Evolutionary conservation across 257 asterid genomes (phyloP).

Genomic region (Solanum gandarillasii): DNA sequence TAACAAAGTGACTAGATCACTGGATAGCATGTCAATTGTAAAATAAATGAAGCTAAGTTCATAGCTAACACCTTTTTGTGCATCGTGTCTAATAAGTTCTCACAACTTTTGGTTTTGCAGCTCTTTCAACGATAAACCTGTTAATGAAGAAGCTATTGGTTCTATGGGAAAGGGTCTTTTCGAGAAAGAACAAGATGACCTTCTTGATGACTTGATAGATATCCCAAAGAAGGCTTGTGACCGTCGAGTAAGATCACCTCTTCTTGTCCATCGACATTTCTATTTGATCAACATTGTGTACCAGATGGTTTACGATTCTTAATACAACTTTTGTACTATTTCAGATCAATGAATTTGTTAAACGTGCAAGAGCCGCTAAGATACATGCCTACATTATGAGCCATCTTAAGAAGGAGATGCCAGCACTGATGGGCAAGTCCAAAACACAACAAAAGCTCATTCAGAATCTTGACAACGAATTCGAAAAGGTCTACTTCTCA

Average conservation of each 20-base stretch:
- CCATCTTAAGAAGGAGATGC: conserved; percentile 94
- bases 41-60: background rate
- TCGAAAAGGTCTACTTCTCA: conserved; percentile 43
- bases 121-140: conserved; percentile 83
- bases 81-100: background rate
- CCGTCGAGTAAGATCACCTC: conserved; percentile 49
- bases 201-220: conserved; percentile 73
- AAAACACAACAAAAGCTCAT: conserved; percentile 58
- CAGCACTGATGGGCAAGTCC: conserved; percentile 71
- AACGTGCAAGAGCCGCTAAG: conserved; percentile 93
- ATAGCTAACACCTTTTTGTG: background rate
- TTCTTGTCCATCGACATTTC: background rate
- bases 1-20: background rate
- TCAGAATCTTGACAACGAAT: conserved; percentile 47
- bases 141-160: conserved; percentile 47
- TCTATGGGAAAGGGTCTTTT: conserved; percentile 81
- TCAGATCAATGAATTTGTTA: conserved; percentile 88
- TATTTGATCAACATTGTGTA: background rate
- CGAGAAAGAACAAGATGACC: conserved; percentile 94
- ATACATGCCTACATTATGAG: conserved; percentile 88
- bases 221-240: conserved; percentile 96
- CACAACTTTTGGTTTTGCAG: conserved; percentile 15
- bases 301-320: background rate
- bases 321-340: background rate
- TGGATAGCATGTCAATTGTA: background rate